Evolutionary conservation across 1,284 basidiomycete species (phyloP), one percentile per base, ranked within the genome.

Genomic region (Ceratobasidium sp.): DNA sequence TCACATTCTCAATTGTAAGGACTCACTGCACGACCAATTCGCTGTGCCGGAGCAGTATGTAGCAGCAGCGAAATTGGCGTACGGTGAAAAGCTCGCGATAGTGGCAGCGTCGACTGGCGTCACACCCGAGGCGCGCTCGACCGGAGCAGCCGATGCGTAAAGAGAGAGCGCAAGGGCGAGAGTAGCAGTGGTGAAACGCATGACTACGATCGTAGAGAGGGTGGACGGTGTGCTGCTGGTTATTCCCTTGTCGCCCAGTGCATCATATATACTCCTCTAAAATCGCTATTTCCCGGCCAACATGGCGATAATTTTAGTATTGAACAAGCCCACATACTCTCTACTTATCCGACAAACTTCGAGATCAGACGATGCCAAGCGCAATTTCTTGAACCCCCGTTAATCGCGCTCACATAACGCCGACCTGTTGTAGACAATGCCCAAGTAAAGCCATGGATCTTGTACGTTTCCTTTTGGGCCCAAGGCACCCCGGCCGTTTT

Each of bases 21-120:
- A 90, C 81, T 82, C 42, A 75, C 93, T 92, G 83, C 91, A 92
- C 55, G 83, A 84, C 91, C 92, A 93, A 7, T 86, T 83, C 33
- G 87, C 80, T 0, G 85, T 81, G 0, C 90, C 84, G 2, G 82
- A 7, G 80, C 92, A 93, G 82, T 90, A 90, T 1, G 87, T 90
- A 1, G 90, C 86, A 71, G 87, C 87, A 1, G 91, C 90, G 81
- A 88, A 92, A 82, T 84, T 86, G 0, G 89, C 87, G 83, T 87
- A 92, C 0, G 90, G 88, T 61, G 84, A 88, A 84, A 88, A 92
- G 1, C 85, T 75, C 1, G 84, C 79, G 55, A 92, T 86, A 80
- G 89, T 85, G 12, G 86, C 58, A 2, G 84, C 66, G 12, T 85
- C 83, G 56, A 92, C 83, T 0, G 87, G 78, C 0, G 86, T 86